Evolutionary conservation across 1,284 basidiomycete genomes (phyloP), one percentile per base, ranked within the genome.

Genomic region (Sporisorium graminicola): DNA sequence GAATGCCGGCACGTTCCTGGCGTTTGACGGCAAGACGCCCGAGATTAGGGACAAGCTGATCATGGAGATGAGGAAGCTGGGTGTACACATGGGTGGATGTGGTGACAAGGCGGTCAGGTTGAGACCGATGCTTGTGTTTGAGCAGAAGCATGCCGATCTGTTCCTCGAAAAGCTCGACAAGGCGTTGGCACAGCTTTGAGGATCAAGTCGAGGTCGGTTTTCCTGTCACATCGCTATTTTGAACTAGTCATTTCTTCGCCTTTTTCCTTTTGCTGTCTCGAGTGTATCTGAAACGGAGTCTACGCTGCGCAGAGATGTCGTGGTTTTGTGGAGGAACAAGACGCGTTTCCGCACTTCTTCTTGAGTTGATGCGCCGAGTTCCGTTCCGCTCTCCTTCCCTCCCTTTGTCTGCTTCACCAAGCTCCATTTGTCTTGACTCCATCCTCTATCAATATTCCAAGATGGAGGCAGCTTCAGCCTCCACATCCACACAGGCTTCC

Each of bases 101-200:
- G 85, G 87, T 31, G 86, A 86, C 53, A 66, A 71, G 61, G 82
- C 87, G 10, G 86, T 89, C 14, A 82, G 89, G 35, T 81, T 89
- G 55, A 78, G 89, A 65, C 88, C 88, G 0, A 85, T 86, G 86
- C 84, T 89, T 50, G 87, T 88, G 10, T 89, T 89, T 79, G 87
- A 86, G 51, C 82, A 86, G 65, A 80, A 82, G 54, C 87, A 89
- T 66, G 82, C 85, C 18, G 87, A 86, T 54, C 74, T 88, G 31
- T 83, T 89, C 61, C 65, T 87, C 26, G 82, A 85, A 43, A 79
- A 77, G 40, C 75, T 87, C 29, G 82, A 86, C 58, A 61, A 74
- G 58, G 82, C 69, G 14, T 54, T 72, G 46, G 64, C 56, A 2
- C 50, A 63, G 47, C 56, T 72, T 27, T 68, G 35, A 58, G 24